A percentile compares a stretch with the other conserved stretches of the same genome.
Conservation (phyloP, 1,139 yeast species). For the Sugiyamaella neomexicana region DNA sequence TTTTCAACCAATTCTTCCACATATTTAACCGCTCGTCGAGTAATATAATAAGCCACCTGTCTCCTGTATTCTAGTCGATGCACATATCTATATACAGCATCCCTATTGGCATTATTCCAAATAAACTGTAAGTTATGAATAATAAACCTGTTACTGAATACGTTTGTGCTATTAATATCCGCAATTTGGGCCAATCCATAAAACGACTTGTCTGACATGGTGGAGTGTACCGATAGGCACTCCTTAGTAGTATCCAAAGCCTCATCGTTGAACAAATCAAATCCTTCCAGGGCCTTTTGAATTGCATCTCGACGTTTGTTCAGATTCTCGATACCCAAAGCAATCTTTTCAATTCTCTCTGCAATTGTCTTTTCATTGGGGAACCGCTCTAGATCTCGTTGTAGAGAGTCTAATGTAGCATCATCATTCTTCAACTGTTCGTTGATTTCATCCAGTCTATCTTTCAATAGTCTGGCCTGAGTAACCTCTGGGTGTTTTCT, state of each 20-base stretch:
- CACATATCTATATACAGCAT: slow-evolving; percentile 60
- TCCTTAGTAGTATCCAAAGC: not conserved
- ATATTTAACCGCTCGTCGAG: slow-evolving; percentile 69
- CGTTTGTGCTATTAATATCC: slow-evolving; percentile 34
- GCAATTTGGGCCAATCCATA: slow-evolving; percentile 28
- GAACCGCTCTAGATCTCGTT: slow-evolving; percentile 30
- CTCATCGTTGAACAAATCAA: slow-evolving; percentile 1
- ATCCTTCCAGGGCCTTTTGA: slow-evolving; percentile 14
- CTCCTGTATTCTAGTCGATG: slow-evolving; percentile 59
- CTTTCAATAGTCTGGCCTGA: slow-evolving; percentile 36
- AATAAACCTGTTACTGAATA: slow-evolving; percentile 74
- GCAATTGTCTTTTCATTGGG: slow-evolving; percentile 31
- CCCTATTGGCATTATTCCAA: slow-evolving; percentile 73
- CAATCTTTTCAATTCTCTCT: slow-evolving; percentile 35
- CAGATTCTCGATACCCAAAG: slow-evolving; percentile 42
- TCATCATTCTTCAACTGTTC: slow-evolving; percentile 47
- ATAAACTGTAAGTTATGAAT: slow-evolving; percentile 73
- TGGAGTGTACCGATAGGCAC: slow-evolving; percentile 13
- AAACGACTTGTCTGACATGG: slow-evolving; percentile 20
- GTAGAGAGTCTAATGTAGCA: slow-evolving; percentile 41
- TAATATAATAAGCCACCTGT: slow-evolving; percentile 60
- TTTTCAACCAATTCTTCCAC: slow-evolving; percentile 50
- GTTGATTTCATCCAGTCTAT: slow-evolving; percentile 45
- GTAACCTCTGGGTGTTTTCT: slow-evolving; percentile 37
- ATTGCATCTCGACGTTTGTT: slow-evolving; percentile 36